Percentiles rank a stretch among this genome's conserved stretches.
These are phyloP conservation scores for Calocybe gangraenosa DNA, from an alignment of 768 basidiomycete species.

Conservation along the genomic window DNA sequence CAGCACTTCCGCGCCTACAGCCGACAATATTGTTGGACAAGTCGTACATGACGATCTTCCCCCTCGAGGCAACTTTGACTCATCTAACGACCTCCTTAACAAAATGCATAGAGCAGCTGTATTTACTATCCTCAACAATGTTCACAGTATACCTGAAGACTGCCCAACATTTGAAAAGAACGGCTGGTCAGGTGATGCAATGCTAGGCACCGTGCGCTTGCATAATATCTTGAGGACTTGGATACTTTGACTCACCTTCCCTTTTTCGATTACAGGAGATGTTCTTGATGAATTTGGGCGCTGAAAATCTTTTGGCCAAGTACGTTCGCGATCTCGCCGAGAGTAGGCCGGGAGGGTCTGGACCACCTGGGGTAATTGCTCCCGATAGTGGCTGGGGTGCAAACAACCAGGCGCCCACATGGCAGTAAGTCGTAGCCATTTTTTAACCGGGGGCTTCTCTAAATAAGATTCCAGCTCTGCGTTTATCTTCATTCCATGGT, in stretches of 20 bases:
- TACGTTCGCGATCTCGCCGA: slow-evolving; percentile 23
- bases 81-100: slow-evolving; percentile 19
- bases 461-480: slow-evolving; percentile 16
- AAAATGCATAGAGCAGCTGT: slow-evolving; percentile 20
- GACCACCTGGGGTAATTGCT: slow-evolving; percentile 23
- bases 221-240: background rate
- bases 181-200: slow-evolving; percentile 28
- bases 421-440: slow-evolving; percentile 24
- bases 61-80: slow-evolving; percentile 14
- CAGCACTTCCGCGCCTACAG: slow-evolving; percentile 15
- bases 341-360: slow-evolving; percentile 19
- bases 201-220: slow-evolving; percentile 23
- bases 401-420: slow-evolving; percentile 27
- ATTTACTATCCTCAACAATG: slow-evolving; percentile 21
- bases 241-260: background rate
- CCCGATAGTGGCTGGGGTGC: slow-evolving; percentile 28
- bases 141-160: slow-evolving; percentile 21
- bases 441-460: background rate
- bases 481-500: slow-evolving; percentile 26
- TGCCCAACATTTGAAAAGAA: slow-evolving; percentile 29
- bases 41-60: slow-evolving; percentile 21
- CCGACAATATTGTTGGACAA: slow-evolving; percentile 19
- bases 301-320: slow-evolving; percentile 22
- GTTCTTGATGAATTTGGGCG: slow-evolving; percentile 25
- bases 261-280: slow-evolving; percentile 22